Conservation (phyloP, 2,329 filamentous ascomycete genomes). For the Hawksworthiomyces lignivorus region DNA sequence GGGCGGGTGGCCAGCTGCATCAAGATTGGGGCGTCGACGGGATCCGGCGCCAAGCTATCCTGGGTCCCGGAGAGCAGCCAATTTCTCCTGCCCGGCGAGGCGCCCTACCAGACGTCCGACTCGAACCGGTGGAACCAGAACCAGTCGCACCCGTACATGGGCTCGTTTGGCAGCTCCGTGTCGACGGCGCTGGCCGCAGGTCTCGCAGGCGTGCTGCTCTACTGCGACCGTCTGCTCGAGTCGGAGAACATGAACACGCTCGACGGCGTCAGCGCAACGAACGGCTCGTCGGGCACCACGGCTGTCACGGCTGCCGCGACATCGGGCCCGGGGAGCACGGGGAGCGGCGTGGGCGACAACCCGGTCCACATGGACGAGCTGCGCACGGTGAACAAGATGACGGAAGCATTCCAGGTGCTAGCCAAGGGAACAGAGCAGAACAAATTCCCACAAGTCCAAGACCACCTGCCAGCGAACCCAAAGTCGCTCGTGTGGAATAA, state of each 20-base stretch:
- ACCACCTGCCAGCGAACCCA: background rate
- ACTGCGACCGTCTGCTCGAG: slow-evolving; percentile 6
- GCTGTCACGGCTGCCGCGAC: background rate
- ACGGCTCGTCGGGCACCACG: background rate
- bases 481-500: slow-evolving; percentile 3
- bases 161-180: slow-evolving; percentile 6
- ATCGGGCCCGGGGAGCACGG: background rate
- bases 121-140: slow-evolving; percentile 34
- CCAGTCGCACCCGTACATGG: slow-evolving; percentile 4
- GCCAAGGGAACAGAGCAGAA: slow-evolving; percentile 2
- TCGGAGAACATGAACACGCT: background rate
- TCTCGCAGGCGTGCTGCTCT: slow-evolving; percentile 5
- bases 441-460: background rate
- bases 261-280: background rate
- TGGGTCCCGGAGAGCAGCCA: slow-evolving; percentile 9
- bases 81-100: slow-evolving; percentile 9
- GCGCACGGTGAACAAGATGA: slow-evolving; percentile 6
- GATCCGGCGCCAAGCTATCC: slow-evolving; percentile 3
- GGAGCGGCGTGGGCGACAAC: background rate
- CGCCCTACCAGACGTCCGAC: slow-evolving; percentile 40
- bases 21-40: slow-evolving; percentile 7
- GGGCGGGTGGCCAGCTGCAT: slow-evolving; percentile 4
- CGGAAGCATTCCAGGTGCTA: background rate
- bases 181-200: slow-evolving; percentile 8
- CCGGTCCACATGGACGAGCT: slow-evolving; percentile 1